Evolutionary conservation across 2,329 filamentous ascomycete genomes (phyloP).

Genomic region (Aspergillus viridinutans): DNA sequence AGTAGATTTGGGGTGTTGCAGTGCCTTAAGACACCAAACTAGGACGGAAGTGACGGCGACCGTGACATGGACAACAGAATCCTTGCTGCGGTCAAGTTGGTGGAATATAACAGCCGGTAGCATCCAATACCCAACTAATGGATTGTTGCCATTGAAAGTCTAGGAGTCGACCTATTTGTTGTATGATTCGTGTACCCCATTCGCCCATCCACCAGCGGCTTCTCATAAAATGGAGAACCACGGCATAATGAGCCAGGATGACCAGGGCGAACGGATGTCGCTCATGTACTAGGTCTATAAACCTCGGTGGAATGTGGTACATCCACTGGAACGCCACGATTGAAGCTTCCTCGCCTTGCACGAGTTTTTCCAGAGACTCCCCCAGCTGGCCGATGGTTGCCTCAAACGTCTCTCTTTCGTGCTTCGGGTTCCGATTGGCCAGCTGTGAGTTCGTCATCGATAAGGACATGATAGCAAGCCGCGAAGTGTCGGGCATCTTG

Average conservation of each 20-base stretch:
- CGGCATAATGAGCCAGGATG: slow-evolving; percentile 42
- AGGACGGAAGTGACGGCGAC: background rate
- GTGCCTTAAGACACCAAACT: background rate
- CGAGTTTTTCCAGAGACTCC: slow-evolving; percentile 24
- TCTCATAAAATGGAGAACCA: slow-evolving; percentile 56
- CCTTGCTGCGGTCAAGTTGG: slow-evolving; percentile 7
- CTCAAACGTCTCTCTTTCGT: slow-evolving; percentile 25
- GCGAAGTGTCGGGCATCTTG: slow-evolving; percentile 35
- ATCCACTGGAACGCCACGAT: slow-evolving; percentile 52
- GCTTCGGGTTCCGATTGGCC: slow-evolving; percentile 15
- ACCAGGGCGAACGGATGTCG: slow-evolving; percentile 40
- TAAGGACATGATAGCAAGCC: slow-evolving; percentile 25
- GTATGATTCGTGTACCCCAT: slow-evolving; percentile 61
- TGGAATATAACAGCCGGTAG: slow-evolving; percentile 27
- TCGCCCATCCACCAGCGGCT: slow-evolving; percentile 67
- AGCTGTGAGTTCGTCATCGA: slow-evolving; percentile 22
- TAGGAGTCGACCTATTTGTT: slow-evolving; percentile 48
- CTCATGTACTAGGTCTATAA: slow-evolving; percentile 45
- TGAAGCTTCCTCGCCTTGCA: slow-evolving; percentile 26
- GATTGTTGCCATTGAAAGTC: slow-evolving; percentile 24
- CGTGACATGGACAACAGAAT: background rate
- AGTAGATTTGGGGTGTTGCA: background rate
- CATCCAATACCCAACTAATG: slow-evolving; percentile 32
- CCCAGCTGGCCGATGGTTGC: slow-evolving; percentile 25
- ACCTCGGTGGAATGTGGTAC: slow-evolving; percentile 58